These are phyloP conservation scores for Circinella minor DNA, from an alignment of 371 early-diverging fungal species.

Conservation along the genomic window DNA sequence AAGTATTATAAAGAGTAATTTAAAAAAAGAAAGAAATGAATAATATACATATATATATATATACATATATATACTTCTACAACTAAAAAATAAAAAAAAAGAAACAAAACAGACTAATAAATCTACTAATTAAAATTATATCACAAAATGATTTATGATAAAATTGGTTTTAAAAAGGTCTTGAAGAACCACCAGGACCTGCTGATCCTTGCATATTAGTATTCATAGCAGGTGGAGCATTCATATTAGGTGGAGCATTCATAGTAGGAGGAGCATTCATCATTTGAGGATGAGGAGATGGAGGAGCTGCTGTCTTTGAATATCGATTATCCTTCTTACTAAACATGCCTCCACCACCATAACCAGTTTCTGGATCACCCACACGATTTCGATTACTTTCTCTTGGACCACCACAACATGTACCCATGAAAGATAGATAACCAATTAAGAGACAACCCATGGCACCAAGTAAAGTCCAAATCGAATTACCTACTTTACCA, in stretches of 20 bases:
- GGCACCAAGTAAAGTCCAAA: conserved; percentile 25
- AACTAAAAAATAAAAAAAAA: not conserved
- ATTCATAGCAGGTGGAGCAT: too few relatives aligned
- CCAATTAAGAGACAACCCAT: conserved; percentile 20
- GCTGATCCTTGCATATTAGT: too few relatives aligned
- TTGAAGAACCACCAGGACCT: too few relatives aligned
- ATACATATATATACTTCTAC: not conserved
- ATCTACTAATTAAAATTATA: too few relatives aligned
- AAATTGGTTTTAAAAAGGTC: not conserved
- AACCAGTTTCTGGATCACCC: conserved; percentile 1
- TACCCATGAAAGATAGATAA: conserved; percentile 7
- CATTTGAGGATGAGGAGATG: not conserved
- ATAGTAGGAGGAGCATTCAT: conserved; percentile 1
- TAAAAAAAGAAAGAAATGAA: not conserved
- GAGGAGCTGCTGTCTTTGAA: not conserved
- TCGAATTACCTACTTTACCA: conserved; percentile 20
- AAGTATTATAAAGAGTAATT: conserved; percentile 3
- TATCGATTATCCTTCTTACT: not conserved
- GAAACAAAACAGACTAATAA: too few relatives aligned
- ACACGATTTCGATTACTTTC: conserved; percentile 5
- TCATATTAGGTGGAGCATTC: not conserved
- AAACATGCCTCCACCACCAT: not conserved
- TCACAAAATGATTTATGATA: too few relatives aligned
- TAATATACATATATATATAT: too few relatives aligned
- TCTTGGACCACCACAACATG: conserved; percentile 3